Conservation (phyloP, 202 grass and related monocot genomes). For the Cymbopogon flexuosus region DNA sequence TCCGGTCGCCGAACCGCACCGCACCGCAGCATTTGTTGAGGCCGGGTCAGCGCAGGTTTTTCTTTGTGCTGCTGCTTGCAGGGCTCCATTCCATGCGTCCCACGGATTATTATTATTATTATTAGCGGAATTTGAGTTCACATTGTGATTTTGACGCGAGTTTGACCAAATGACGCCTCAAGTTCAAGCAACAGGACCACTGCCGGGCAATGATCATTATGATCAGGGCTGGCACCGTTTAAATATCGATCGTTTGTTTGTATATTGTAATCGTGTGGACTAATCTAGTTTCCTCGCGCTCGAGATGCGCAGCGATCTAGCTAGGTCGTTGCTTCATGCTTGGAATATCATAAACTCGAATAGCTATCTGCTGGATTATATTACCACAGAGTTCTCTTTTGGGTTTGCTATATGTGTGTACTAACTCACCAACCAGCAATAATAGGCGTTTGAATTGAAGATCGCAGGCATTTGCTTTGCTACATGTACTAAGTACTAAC, state of each 20-base stretch:
- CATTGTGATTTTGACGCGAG: conserved; percentile 1
- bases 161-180: conserved; percentile 19
- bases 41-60: neutral
- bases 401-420: too few species aligned
- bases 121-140: conserved; percentile 11
- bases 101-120: neutral
- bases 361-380: too few species aligned
- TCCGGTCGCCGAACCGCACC: neutral
- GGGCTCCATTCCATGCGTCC: neutral
- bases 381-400: too few species aligned
- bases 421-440: conserved; percentile 23
- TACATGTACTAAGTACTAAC: neutral
- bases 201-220: neutral
- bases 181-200: too few species aligned
- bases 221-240: neutral
- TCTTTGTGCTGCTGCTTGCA: neutral
- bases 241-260: neutral
- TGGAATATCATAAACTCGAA: conserved; percentile 1
- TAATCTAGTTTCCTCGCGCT: neutral
- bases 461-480: neutral
- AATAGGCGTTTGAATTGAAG: conserved; percentile 6
- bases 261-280: neutral
- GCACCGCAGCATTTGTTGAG: neutral
- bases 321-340: neutral
- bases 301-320: neutral